Evolutionary conservation across 1,139 yeast genomes (phyloP), one percentile per base, ranked within the genome.

Genomic region (Debaryomyces nepalensis): DNA sequence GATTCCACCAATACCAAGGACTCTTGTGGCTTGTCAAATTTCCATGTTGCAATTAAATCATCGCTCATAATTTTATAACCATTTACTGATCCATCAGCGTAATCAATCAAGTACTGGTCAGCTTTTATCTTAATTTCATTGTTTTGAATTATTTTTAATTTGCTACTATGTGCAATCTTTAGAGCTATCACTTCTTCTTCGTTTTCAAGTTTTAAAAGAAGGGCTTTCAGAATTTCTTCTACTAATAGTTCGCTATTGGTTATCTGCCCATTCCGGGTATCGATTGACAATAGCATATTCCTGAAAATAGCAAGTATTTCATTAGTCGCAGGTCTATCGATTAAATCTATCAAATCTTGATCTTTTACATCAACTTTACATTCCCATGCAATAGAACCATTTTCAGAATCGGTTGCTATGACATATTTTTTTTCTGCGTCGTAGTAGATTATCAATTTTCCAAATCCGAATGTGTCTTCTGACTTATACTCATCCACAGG

Each of bases 351-450:
- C 11, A 57, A 36, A 7, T 44, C 50, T 1, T 49, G 55, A 5
- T 46, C 44, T 0, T 11, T 42, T 9, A 39, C 23, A 2, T 30
- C 21, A 8, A 58, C 43, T 1, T 41, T 41, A 3, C 53, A 43
- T 12, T 44, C 45, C 77, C 77, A 72, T 5, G 55, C 50, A 1
- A 52, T 21, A 1, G 42, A 45, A 1, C 73, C 74, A 40, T 58
- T 47, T 15, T 54, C 58, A 0, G 76, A 55, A 31, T 67, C 64
- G 10, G 64, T 43, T 2, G 75, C 76, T 2, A 63, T 58, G 5
- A 72, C 47, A 1, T 44, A 41, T 0, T 47, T 39, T n/a, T 46
- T 46, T 3, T 41, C 44, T 5, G 53, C 51, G 46, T 69, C 70
- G 26, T 49, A 54, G 42, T 58, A 65, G 0, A 73, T 57, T 24